Conservation (phyloP, 2,329 filamentous ascomycete genomes). For the Clarireedia homoeocarpa region DNA sequence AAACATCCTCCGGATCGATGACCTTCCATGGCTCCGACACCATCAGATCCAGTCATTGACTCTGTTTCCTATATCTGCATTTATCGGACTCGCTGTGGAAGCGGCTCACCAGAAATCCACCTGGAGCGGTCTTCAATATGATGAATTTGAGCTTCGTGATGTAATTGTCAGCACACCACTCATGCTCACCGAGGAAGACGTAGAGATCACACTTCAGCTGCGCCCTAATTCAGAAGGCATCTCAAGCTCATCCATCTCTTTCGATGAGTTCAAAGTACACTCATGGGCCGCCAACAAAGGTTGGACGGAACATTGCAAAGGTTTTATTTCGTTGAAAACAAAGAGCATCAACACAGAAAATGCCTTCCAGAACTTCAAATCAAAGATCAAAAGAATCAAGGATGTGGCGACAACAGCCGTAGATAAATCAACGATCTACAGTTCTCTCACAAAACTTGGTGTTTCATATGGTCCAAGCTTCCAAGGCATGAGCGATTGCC, state of each 20-base stretch:
- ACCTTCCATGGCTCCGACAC: conserved; percentile 28
- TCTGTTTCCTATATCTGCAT: conserved; percentile 27
- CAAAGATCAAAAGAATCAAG: background rate
- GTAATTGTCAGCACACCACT: conserved; percentile 4
- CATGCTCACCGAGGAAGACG: conserved; percentile 28
- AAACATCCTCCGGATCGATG: conserved; percentile 2
- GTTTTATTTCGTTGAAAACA: conserved; percentile 17
- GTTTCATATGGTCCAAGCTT: conserved; percentile 44
- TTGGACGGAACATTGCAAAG: conserved; percentile 45
- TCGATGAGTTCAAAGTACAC: conserved; percentile 9
- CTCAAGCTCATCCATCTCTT: background rate
- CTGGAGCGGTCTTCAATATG: conserved; percentile 28
- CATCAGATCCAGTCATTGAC: conserved; percentile 39
- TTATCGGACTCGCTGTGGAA: conserved; percentile 29
- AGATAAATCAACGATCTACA: conserved; percentile 5
- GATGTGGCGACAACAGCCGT: background rate
- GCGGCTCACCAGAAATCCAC: conserved; percentile 15
- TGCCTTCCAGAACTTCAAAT: background rate
- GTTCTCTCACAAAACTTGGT: conserved; percentile 27
- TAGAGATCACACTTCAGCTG: conserved; percentile 43
- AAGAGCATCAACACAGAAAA: background rate
- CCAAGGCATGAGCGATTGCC: conserved; percentile 14
- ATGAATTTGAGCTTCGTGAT: conserved; percentile 21
- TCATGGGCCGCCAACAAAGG: conserved; percentile 4
- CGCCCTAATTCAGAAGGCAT: conserved; percentile 36